phyloP scores from a whole-genome alignment of 805 yeast genomes.

The Wickerhamiella cacticola region DNA sequence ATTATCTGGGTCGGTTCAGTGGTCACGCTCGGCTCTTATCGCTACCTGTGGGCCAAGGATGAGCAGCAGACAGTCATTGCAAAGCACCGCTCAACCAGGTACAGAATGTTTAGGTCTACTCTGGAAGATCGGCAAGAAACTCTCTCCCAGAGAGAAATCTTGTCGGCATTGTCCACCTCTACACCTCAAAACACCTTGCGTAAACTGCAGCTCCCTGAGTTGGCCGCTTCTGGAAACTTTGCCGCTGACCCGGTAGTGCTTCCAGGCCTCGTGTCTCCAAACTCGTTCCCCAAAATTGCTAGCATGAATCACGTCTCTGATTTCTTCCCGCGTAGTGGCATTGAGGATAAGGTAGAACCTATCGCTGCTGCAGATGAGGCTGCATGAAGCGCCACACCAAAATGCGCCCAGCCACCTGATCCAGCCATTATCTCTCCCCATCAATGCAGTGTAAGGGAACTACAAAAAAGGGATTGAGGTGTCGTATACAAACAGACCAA shows the following conservation, averaged over 20 bases:
- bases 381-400: slow-evolving; percentile 4
- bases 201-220: not conserved
- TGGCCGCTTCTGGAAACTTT: not conserved
- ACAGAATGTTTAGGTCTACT: slow-evolving; percentile 10
- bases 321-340: not conserved
- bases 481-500: slow-evolving; percentile 11
- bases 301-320: not conserved
- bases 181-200: not conserved
- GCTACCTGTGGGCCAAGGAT: slow-evolving; percentile 8
- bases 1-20: slow-evolving; percentile 12
- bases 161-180: not conserved
- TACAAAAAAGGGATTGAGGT: slow-evolving; percentile 20
- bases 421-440: not conserved
- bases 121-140: not conserved
- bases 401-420: not conserved
- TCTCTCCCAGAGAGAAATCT: not conserved
- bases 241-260: not conserved
- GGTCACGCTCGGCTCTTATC: slow-evolving; percentile 13
- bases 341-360: not conserved
- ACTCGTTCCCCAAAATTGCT: not conserved
- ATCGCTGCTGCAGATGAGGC: not conserved
- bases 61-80: not conserved
- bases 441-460: slow-evolving; percentile 21
- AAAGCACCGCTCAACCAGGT: slow-evolving; percentile 11
- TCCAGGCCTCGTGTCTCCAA: not conserved